Evolutionary conservation across 352 stramenopile genomes (phyloP).

Genomic region (Stephanocyclus meneghinianus): DNA sequence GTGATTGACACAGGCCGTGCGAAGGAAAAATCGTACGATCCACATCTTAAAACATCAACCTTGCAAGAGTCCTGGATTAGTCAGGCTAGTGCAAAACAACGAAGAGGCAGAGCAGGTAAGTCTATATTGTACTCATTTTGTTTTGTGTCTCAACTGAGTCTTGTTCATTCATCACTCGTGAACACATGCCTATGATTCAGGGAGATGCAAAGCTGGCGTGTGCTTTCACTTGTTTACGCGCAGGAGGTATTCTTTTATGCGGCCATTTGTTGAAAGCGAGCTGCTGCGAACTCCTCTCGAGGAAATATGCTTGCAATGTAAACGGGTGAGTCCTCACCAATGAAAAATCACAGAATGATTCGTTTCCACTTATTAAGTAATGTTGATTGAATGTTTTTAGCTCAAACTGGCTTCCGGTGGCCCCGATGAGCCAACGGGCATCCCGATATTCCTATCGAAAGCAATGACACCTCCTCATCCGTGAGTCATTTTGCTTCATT

Average conservation of each 20-base stretch:
- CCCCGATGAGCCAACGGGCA: slow-evolving; percentile 63
- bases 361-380: neutral
- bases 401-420: slow-evolving; percentile 63
- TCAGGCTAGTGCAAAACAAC: slow-evolving; percentile 84
- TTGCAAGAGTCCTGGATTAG: slow-evolving; percentile 96
- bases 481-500: slow-evolving; percentile 12
- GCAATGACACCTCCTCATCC: slow-evolving; percentile 70
- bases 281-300: slow-evolving; percentile 88
- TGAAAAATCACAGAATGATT: neutral
- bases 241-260: slow-evolving; percentile 88
- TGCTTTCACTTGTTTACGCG: slow-evolving; percentile 96
- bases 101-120: slow-evolving; percentile 87
- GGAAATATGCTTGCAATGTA: slow-evolving; percentile 72
- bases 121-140: neutral
- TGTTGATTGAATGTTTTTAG: slow-evolving; percentile 13
- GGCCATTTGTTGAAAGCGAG: slow-evolving; percentile 92
- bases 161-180: neutral
- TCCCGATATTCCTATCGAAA: slow-evolving; percentile 70
- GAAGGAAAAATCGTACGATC: slow-evolving; percentile 99
- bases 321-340: slow-evolving; percentile 30
- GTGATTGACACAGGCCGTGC: slow-evolving; percentile 89
- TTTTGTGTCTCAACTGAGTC: neutral
- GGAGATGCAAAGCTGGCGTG: slow-evolving; percentile 94
- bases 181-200: slow-evolving; percentile 71
- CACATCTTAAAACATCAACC: slow-evolving; percentile 97